Evolutionary conservation across 352 stramenopile genomes (phyloP), one percentile per base, ranked within the genome.

Genomic region (Elongisporangium anandrum): DNA sequence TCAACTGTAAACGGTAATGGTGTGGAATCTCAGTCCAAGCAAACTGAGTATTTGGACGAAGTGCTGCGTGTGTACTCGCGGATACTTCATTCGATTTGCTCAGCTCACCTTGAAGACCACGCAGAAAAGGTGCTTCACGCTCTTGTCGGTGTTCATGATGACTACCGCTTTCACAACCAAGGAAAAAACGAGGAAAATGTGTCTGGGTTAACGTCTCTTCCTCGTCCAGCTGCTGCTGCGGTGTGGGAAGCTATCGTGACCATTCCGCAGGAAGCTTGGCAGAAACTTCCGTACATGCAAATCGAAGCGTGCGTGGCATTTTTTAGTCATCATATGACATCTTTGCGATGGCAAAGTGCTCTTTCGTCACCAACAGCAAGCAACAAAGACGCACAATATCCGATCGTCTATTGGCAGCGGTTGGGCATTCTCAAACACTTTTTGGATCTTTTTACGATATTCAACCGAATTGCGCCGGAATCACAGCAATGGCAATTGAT

Each of bases 51-150:
- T 23, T 63, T 73, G 29, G 67, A 85, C 7, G 66, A 91, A 54
- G 73, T 94, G 12, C 45, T 92, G n/a, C 72, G 69, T 23, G 72
- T 94, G 23, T 92, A 93, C 54, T 75, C 83, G 0, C 81, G 92
- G 52, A 72, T 87, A 17, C 57, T 95, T 7, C 69, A 88, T 20
- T 50, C 90, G 16, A 85, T 95, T 20, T 92, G 82, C 51, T 68
- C 67, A 21, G 41, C 59, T n/a, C 59, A 90, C 66, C 54, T 95
- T 7, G 81, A 82, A 54, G 87, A 95, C 47, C 87, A 95, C 58
- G 64, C 87, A 3, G 87, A 95, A 63, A 92, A 91, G 55, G 74
- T 94, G 26, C 60, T 95, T 0, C 84, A 92, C 55, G 79, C 85
- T 21, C 51, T 95, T 8, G 85, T 94, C 50, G 87, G 85, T 1